These are phyloP conservation scores for Lepiota brunneoincarnata DNA, from an alignment of 768 basidiomycete species.

Conservation along the genomic window DNA sequence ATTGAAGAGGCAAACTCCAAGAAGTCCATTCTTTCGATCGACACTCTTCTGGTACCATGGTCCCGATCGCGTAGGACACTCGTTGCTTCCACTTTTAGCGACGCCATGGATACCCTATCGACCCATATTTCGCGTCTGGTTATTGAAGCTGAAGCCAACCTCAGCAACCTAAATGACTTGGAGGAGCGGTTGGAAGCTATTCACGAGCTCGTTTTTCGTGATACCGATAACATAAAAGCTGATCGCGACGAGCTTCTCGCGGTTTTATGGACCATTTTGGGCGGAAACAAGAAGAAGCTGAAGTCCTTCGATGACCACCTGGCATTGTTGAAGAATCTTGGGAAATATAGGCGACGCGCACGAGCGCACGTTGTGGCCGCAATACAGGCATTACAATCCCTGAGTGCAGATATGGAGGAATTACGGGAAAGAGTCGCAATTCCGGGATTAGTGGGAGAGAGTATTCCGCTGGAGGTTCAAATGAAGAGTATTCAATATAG, in stretches of 20 bases:
- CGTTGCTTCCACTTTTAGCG: slow-evolving; percentile 51
- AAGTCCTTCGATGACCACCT: slow-evolving; percentile 52
- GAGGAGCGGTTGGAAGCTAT: slow-evolving; percentile 58
- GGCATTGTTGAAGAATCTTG: slow-evolving; percentile 50
- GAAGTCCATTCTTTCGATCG: slow-evolving; percentile 25
- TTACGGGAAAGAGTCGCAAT: slow-evolving; percentile 69
- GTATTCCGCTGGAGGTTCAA: slow-evolving; percentile 70
- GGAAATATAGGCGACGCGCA: slow-evolving; percentile 58
- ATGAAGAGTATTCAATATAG: slow-evolving; percentile 69
- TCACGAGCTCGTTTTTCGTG: slow-evolving; percentile 58
- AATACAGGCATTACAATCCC: slow-evolving; percentile 54
- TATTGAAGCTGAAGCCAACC: slow-evolving; percentile 62
- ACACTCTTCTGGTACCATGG: slow-evolving; percentile 35
- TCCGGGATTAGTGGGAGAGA: slow-evolving; percentile 59
- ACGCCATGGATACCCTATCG: slow-evolving; percentile 62
- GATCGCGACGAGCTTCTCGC: slow-evolving; percentile 56
- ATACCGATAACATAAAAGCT: slow-evolving; percentile 43
- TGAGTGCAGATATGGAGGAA: slow-evolving; percentile 77
- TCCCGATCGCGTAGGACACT: slow-evolving; percentile 33
- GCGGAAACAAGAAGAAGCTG: slow-evolving; percentile 53
- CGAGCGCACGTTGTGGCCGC: slow-evolving; percentile 64
- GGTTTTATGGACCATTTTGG: slow-evolving; percentile 67
- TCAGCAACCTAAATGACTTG: slow-evolving; percentile 54
- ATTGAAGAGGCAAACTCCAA: slow-evolving; percentile 45
- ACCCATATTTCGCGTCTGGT: slow-evolving; percentile 51